Base-by-base conservation (phyloP, 768 basidiomycete species). In the Naganishia kalamii region DNA sequence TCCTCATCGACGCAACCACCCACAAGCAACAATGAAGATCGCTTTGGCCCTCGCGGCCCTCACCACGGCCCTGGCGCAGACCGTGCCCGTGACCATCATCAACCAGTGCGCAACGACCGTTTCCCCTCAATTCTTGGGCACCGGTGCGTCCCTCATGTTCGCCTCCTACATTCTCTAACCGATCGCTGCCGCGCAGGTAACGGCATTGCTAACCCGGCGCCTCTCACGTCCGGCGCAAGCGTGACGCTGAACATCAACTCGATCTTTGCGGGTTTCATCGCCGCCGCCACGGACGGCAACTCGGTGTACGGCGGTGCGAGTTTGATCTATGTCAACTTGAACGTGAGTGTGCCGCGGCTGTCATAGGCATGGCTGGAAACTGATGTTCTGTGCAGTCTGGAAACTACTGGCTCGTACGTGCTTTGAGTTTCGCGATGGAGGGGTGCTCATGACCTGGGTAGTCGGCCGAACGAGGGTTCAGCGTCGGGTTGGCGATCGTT, bases 331-430 rank as follows among this genome's bases (percentile, higher is more conserved):
- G 19, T 57, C n/a, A 57, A 57, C 40, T 40, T 57, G 54, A 57
- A 57, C 40, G 54, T 57, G 30, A 33, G 54, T 57, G 37, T 35
- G n/a, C 19, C 19, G 17, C 33, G 33, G 4, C 17, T 8, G 25
- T 7, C 25, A 8, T 50, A 23, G 21, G 52, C 32, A 30, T 23
- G 52, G 25, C 29, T 33, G 33, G n/a, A 21, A 21, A 1, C 37
- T 10, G 10, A 37, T 21, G 8, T 51, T 30, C 30, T 32, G 21
- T 19, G 51, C n/a, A 57, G 54, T 37, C 54, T 11, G 54, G 54
- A 37, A 57, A 57, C 54, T 57, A 57, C 54, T 57, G 54, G 54
- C 54, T 57, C 23, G 54, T 57, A 57, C 54, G 54, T 57, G 35
- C 35, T 40, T n/a, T n/a, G n/a, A 21, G 21, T 35, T 12, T 23